Evolutionary conservation across 2,329 filamentous ascomycete species (phyloP), one percentile per base, ranked within the genome.

Genomic region (Pyrenochaeta sp.): DNA sequence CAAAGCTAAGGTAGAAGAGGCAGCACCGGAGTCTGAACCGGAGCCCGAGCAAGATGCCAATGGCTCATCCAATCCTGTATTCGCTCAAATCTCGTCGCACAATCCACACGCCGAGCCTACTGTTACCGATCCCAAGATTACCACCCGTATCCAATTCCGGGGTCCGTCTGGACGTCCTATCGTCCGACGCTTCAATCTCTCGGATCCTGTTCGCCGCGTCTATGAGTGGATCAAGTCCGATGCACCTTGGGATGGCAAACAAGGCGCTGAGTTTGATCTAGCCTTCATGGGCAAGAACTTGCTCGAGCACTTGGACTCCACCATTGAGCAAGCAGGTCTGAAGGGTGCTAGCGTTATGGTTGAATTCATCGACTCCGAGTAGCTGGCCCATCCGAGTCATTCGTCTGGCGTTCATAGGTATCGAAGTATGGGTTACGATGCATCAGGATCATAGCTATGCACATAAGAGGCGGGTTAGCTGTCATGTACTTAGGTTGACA

Each of bases 321-420:
- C 88, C 0, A 91, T 99, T 59, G 87, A 87, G 66, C 90, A 92
- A 72, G 92, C 90, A 0, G 92, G 93, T 0, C 78, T 99, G 68
- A 96, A 95, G 82, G 94, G 96, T 72, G 93, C 91, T 3, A 97
- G 93, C 0, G 90, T 99, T 7, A 97, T 97, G 92, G 90, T 99
- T 66, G 95, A 97, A 77, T 96, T 93, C 72, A 56, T 73, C 10
- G 74, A 76, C n/a, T 53, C 43, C n/a, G 60, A 63, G 37, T 63
- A 61, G n/a, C 5, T 25, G 15, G 10, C 5, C 12, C 22, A 27
- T 36, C 10, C 5, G 46, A 39, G 46, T 37, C 7, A n/a, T 43
- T 25, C 10, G 40, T 43, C 40, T 25, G 40, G 40, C 22, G 19
- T 43, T 43, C 22, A n/a, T 42, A 13, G 40, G 40, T 44, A 27